Conservation (phyloP, 805 yeast species). For the Komagataella kurtzmanii region DNA sequence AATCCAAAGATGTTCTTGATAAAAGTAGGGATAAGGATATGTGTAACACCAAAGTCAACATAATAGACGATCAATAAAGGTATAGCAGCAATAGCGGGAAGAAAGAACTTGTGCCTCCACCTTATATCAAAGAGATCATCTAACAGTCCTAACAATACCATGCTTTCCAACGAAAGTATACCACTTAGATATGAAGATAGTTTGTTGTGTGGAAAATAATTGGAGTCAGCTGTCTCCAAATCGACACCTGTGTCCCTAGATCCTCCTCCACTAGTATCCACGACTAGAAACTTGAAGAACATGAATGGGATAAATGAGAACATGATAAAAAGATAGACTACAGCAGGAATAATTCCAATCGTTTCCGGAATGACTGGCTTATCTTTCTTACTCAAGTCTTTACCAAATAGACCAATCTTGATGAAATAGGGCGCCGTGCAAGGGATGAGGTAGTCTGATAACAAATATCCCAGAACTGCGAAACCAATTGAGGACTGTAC, state of each 20-base stretch:
- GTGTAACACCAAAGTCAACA: conserved; percentile 87
- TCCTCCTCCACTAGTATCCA: conserved; percentile 41
- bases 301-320: conserved; percentile 78
- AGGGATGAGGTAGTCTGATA: conserved; percentile 55
- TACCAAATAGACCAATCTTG: conserved; percentile 72
- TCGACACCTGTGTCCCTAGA: conserved; percentile 27
- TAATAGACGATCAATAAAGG: conserved; percentile 87
- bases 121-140: conserved; percentile 93
- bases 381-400: conserved; percentile 69
- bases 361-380: conserved; percentile 76
- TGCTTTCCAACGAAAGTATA: conserved; percentile 69
- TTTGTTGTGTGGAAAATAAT: conserved; percentile 63
- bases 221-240: conserved; percentile 1
- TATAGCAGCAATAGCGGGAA: conserved; percentile 89
- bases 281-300: conserved; percentile 57
- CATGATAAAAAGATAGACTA: conserved; percentile 70
- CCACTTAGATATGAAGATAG: conserved; percentile 82
- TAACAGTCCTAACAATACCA: conserved; percentile 74
- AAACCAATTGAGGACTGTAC: conserved; percentile 53
- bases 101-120: conserved; percentile 94
- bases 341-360: conserved; percentile 82
- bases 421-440: conserved; percentile 51
- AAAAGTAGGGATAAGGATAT: conserved; percentile 69
- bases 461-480: conserved; percentile 49
- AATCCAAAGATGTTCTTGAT: conserved; percentile 27